A percentile compares a stretch with the other conserved stretches of the same genome.
These are phyloP conservation scores for Nicotiana rustica DNA, from an alignment of 305 asterid genomes.

Conservation along the genomic window DNA sequence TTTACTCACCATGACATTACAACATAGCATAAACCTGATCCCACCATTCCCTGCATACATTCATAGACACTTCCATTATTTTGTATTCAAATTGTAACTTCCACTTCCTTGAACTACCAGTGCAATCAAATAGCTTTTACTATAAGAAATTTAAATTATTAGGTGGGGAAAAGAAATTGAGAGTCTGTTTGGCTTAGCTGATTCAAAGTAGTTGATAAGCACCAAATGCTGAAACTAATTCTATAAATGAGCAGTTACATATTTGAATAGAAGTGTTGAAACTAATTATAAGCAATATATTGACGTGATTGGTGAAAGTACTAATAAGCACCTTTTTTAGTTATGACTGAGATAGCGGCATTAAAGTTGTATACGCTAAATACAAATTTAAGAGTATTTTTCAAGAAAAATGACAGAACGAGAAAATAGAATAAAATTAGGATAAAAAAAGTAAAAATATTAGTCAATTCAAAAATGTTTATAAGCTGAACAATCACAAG, in stretches of 20 bases:
- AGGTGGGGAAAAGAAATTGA: no score
- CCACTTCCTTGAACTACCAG: no score
- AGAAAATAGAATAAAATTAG: background rate
- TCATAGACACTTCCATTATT: no score
- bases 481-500: background rate
- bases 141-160: no score
- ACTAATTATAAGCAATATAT: background rate
- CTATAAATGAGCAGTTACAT: no score
- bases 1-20: constrained; percentile 46
- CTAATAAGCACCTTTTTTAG: background rate
- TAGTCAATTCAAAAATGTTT: background rate
- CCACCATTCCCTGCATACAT: constrained; percentile 37
- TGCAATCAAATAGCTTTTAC: no score
- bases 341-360: background rate
- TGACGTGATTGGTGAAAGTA: background rate
- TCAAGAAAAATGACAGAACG: background rate
- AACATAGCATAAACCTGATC: constrained; percentile 40
- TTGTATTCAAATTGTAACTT: no score
- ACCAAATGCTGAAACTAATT: no score
- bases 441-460: background rate
- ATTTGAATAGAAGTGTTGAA: background rate
- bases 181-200: no score
- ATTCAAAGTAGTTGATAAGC: no score
- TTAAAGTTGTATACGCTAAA: no score
- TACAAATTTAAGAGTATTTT: background rate